Percentiles rank a stretch among this genome's conserved stretches.
Conservation (phyloP, 768 basidiomycete genomes). For the Podaxis pistillaris region DNA sequence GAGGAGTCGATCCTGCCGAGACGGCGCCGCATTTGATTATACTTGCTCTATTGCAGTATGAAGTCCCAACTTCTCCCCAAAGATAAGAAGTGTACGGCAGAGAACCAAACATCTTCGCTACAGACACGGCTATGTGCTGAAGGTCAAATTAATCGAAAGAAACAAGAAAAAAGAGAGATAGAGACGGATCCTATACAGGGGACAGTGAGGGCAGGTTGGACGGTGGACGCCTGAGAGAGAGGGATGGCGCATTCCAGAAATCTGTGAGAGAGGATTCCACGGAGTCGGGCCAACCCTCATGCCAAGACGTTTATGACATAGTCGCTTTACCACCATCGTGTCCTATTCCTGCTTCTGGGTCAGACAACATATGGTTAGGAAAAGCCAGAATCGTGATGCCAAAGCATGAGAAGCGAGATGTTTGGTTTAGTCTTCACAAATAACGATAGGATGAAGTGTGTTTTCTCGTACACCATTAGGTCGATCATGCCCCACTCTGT, state of each 20-base stretch:
- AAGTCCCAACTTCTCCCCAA: background rate
- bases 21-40: background rate
- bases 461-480: constrained; percentile 7
- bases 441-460: constrained; percentile 9
- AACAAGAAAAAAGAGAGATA: background rate
- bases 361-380: constrained; percentile 15
- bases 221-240: constrained; percentile 4
- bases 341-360: constrained; percentile 13
- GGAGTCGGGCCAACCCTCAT: constrained; percentile 12
- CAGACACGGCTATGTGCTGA: background rate
- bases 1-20: constrained; percentile 1
- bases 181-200: background rate
- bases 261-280: constrained; percentile 10
- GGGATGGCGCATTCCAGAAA: constrained; percentile 3
- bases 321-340: constrained; percentile 19
- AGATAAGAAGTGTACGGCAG: background rate
- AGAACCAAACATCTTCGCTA: background rate
- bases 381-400: constrained; percentile 17
- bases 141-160: background rate
- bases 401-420: constrained; percentile 17
- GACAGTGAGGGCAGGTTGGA: background rate
- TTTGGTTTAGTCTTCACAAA: constrained; percentile 18
- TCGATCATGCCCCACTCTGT: background rate
- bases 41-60: background rate
- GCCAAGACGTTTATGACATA: constrained; percentile 17